Percentiles rank a stretch among this genome's conserved stretches.
phyloP scores from a whole-genome alignment of 2,329 filamentous ascomycete species.

The Rhinocladiella mackenziei region DNA sequence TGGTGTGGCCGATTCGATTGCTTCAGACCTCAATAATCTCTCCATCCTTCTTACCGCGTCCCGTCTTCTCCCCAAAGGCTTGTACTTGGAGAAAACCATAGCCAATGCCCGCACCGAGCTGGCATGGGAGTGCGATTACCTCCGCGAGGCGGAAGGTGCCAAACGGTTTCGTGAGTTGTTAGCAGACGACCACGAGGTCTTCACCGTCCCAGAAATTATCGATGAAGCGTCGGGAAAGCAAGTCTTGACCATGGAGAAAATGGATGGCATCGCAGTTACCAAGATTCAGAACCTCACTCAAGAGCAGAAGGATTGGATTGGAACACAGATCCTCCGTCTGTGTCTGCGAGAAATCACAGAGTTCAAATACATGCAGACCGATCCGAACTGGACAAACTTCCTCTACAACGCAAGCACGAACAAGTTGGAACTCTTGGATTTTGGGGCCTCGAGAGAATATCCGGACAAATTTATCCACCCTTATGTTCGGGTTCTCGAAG shows the following conservation, averaged over 20 bases:
- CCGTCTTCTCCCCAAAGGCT: constrained; percentile 79
- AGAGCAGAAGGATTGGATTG: constrained; percentile 89
- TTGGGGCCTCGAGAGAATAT: constrained; percentile 86
- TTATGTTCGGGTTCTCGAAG: constrained; percentile 76
- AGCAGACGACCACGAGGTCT: constrained; percentile 67
- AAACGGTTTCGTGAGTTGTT: constrained; percentile 72
- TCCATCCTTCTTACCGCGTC: constrained; percentile 87
- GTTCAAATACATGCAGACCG: constrained; percentile 98
- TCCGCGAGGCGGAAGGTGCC: constrained; percentile 78
- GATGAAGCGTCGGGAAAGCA: constrained; percentile 75
- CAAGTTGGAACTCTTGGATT: constrained; percentile 87
- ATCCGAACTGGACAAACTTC: constrained; percentile 99
- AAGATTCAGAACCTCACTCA: constrained; percentile 72
- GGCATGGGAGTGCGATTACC: constrained; percentile 95
- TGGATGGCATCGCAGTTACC: constrained; percentile 81
- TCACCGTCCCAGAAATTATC: constrained; percentile 74
- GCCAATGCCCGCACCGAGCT: constrained; percentile 89
- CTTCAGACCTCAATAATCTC: constrained; percentile 92
- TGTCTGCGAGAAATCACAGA: constrained; percentile 90
- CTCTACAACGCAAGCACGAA: constrained; percentile 71
- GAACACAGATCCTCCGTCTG: constrained; percentile 84
- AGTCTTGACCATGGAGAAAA: constrained; percentile 88
- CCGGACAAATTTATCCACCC: constrained; percentile 72
- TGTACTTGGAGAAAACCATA: constrained; percentile 96
- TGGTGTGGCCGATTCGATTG: constrained; percentile 90